Base-by-base conservation (phyloP, 1,284 basidiomycete genomes). In the Kwoniella shivajii region DNA sequence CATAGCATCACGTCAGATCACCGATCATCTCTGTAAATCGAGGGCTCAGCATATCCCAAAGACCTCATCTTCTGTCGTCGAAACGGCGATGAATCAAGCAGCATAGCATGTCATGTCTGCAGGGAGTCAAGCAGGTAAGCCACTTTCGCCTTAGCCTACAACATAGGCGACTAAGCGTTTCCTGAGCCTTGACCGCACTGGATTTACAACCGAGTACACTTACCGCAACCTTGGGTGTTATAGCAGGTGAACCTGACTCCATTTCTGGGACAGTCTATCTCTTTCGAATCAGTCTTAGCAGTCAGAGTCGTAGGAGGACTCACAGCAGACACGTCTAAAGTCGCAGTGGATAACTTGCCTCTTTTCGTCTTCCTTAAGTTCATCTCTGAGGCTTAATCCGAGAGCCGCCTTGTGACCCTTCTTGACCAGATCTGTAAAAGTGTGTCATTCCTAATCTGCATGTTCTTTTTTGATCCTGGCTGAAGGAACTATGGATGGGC, bases 201-300 rank as follows among this genome's bases (percentile, higher is more conserved):
- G n/a, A n/a, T n/a, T n/a, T n/a, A 38, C 10, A 18, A 11, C 10
- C n/a, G 18, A 6, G 6, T 24, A 6, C 2, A 49, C 55, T 56
- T 37, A 56, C 55, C 51, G 42, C 55, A 56, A 1, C 55, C 55
- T 16, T 36, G 7, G n/a, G 43, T 41, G 14, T 37, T 18, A 10
- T 26, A 31, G 20, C 55, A 56, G 41, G 48, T 56, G 6, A 37
- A 49, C 26, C 55, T 36, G 6, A 45, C 42, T 9, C 42, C 42
- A 24, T 45, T 50, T 26, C 49, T 44, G 16, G 55, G 55, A 38
- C 55, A 56, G 24, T 50, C 55, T 56, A 29, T n/a, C n/a, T n/a
- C n/a, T n/a, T n/a, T n/a, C n/a, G n/a, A n/a, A n/a, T n/a, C n/a
- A n/a, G n/a, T n/a, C n/a, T n/a, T n/a, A n/a, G n/a, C n/a, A n/a